phyloP scores from a whole-genome alignment of 768 basidiomycete genomes.

The Exidia glandulosa region DNA sequence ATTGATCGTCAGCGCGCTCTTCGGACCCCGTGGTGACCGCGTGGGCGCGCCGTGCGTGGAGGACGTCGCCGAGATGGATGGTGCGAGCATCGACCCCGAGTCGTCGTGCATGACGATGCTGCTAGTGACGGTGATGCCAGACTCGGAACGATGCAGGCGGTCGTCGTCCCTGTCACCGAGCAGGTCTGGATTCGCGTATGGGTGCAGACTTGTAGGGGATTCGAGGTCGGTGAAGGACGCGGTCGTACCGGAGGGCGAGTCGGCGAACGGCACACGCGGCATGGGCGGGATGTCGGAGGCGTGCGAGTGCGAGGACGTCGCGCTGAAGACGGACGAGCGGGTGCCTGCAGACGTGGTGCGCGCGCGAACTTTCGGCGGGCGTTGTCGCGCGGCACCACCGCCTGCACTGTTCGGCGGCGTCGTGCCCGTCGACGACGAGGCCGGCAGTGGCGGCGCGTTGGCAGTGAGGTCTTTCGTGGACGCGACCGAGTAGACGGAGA shows the following conservation, averaged over 20 bases:
- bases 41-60: not conserved
- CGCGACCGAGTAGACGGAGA: not conserved
- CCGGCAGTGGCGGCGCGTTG: not conserved
- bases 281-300: not conserved
- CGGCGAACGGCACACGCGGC: not conserved
- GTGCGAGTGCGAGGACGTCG: not conserved
- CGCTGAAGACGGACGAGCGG: not conserved
- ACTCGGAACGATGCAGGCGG: not conserved
- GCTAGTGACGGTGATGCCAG: not conserved
- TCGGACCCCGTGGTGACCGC: constrained; percentile 2
- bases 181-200: constrained; percentile 73
- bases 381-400: not conserved
- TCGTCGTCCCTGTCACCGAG: constrained; percentile 13
- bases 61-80: not conserved
- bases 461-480: not conserved
- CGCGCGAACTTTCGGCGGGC: not conserved
- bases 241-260: not conserved
- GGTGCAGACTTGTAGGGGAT: constrained; percentile 32
- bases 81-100: not conserved
- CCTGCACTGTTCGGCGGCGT: not conserved
- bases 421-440: not conserved
- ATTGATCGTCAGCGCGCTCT: not conserved
- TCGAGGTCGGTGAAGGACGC: not conserved
- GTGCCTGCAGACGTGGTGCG: not conserved
- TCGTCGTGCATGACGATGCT: not conserved